Evolutionary conservation across 306 rosid genomes (phyloP).

Genomic region (Lathyrus aphaca): DNA sequence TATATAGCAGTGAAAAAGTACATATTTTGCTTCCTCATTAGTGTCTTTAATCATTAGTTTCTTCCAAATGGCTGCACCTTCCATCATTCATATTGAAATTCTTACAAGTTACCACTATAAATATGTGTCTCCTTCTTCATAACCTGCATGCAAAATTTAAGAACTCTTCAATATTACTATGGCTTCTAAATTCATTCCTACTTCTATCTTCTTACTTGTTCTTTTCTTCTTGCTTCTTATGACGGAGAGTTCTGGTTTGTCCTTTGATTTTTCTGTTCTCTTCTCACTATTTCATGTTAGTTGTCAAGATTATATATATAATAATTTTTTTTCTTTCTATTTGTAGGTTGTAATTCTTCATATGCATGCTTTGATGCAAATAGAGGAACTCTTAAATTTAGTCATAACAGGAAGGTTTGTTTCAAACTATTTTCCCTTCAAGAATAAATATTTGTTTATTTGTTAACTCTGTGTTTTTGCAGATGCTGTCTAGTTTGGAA

Average conservation of each 20-base stretch:
- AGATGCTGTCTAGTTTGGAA: conserved; percentile 50
- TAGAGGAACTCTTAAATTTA: too few relatives aligned
- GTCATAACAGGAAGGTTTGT: too few relatives aligned
- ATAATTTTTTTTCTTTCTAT: too few relatives aligned
- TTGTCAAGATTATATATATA: neutral
- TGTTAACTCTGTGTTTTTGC: conserved; percentile 16
- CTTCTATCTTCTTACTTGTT: conserved; percentile 37
- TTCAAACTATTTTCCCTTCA: too few relatives aligned
- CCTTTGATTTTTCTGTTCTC: neutral
- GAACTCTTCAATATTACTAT: conserved; percentile 28
- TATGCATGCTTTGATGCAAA: too few relatives aligned
- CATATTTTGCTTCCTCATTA: conserved; percentile 16
- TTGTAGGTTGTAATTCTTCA: too few relatives aligned
- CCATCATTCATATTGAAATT: conserved; percentile 49
- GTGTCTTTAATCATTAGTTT: conserved; percentile 50
- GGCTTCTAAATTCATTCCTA: conserved; percentile 50
- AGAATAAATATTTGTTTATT: neutral
- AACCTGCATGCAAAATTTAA: conserved; percentile 15
- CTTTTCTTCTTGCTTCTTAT: conserved; percentile 46
- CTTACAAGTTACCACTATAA: conserved; percentile 56
- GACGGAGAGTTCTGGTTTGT: conserved; percentile 50
- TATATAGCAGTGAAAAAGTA: neutral
- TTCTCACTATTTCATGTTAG: neutral
- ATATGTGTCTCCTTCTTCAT: conserved; percentile 30
- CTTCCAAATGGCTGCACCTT: conserved; percentile 60